These are phyloP conservation scores for Scedosporium minutisporum DNA, from an alignment of 2,329 filamentous ascomycete species.

Conservation along the genomic window DNA sequence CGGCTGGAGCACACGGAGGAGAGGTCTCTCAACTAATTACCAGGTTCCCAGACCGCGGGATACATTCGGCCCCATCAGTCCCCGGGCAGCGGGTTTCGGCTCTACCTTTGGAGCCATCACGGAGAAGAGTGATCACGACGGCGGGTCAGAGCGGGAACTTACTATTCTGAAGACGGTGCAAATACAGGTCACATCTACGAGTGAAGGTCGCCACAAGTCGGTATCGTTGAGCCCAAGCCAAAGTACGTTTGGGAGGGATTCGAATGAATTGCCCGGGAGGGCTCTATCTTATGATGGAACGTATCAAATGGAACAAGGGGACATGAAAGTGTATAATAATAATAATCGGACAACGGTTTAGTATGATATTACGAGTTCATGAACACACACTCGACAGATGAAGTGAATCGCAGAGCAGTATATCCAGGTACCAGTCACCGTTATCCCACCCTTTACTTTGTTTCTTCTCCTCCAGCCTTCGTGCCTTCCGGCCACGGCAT, in stretches of 20 bases:
- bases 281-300: background rate
- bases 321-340: background rate
- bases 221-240: background rate
- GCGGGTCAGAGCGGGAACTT: background rate
- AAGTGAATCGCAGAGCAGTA: too few species aligned
- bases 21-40: conserved; percentile 9
- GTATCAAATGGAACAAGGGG: background rate
- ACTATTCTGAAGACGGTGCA: background rate
- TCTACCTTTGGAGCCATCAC: background rate
- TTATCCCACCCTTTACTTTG: too few species aligned
- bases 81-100: background rate
- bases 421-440: too few species aligned
- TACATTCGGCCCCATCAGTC: background rate
- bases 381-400: too few species aligned
- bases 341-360: background rate
- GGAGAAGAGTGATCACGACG: background rate
- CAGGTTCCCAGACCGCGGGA: conserved; percentile 1
- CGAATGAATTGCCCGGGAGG: background rate
- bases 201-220: background rate
- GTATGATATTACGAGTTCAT: background rate
- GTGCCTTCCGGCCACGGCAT: background rate
- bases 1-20: conserved; percentile 8
- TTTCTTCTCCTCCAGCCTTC: too few species aligned
- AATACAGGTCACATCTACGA: background rate
- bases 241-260: background rate